Conservation (phyloP, 176 grass and related monocot genomes). For the Carex kokanica region DNA sequence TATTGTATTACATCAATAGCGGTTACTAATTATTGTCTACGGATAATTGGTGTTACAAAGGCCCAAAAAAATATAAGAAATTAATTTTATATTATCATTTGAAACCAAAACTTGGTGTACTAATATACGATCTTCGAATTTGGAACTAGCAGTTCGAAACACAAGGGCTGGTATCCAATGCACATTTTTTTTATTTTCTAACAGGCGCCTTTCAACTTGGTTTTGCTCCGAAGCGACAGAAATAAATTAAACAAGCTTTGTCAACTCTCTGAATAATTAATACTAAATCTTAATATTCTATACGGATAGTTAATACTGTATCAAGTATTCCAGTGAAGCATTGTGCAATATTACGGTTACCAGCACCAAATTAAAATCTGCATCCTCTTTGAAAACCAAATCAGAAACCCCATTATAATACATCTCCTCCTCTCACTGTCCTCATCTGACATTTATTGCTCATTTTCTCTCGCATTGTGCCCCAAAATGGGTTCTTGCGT, state of each 20-base stretch:
- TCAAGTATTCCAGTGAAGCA: neutral
- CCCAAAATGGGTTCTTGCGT: slow-evolving; percentile 69
- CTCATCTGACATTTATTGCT: slow-evolving; percentile 16
- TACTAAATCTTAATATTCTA: neutral
- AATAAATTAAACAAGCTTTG: neutral
- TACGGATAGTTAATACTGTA: neutral
- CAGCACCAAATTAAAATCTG: slow-evolving; percentile 6
- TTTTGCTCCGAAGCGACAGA: neutral
- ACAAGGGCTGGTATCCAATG: neutral
- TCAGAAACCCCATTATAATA: neutral
- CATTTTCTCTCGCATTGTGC: slow-evolving; percentile 37
- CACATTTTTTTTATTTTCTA: neutral
- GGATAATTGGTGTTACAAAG: neutral
- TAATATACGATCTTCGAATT: neutral
- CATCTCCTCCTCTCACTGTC: slow-evolving; percentile 26
- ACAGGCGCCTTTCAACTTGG: neutral
- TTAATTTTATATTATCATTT: too few relatives aligned
- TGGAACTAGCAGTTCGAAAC: neutral
- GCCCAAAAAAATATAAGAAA: too few relatives aligned
- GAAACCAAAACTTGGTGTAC: neutral
- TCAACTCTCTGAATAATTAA: neutral
- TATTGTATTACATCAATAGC: neutral
- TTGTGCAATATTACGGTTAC: neutral
- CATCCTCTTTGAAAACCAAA: neutral
- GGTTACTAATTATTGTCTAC: neutral